Evolutionary conservation across 108 stramenopile genomes (phyloP).

Genomic region (Skeletonema grethae): DNA sequence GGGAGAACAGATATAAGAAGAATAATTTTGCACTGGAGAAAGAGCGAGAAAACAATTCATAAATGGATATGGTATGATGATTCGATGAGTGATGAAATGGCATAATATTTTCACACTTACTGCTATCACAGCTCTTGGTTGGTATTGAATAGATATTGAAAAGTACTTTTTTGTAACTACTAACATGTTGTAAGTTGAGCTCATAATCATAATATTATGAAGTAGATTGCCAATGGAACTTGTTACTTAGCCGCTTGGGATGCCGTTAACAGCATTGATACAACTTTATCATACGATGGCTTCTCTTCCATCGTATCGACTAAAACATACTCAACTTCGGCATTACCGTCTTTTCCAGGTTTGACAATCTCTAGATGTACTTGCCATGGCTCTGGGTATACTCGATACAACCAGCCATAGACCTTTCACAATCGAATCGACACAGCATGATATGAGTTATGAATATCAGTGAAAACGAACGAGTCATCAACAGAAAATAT

Average conservation of each 20-base stretch:
- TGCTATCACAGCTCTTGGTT: not conserved
- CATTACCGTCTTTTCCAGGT: conserved; percentile 33
- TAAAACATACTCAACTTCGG: conserved; percentile 43
- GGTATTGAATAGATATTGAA: not conserved
- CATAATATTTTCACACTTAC: not conserved
- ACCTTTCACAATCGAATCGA: not conserved
- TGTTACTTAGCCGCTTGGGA: conserved; percentile 23
- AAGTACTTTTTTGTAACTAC: conserved; percentile 6
- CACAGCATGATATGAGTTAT: too few species aligned
- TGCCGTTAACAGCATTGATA: conserved; percentile 31
- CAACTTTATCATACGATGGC: conserved; percentile 43
- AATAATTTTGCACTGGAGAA: not conserved
- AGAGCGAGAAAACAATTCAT: not conserved
- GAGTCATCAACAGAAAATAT: conserved; percentile 34
- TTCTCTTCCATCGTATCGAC: conserved; percentile 42
- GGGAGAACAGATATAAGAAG: not conserved
- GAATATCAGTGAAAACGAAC: conserved; percentile 32
- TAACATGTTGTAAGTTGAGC: not conserved
- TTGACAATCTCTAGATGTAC: conserved; percentile 62
- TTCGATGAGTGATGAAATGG: not conserved
- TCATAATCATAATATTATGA: too few species aligned
- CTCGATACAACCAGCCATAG: conserved; percentile 61
- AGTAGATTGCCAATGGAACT: too few species aligned
- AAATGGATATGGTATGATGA: not conserved
- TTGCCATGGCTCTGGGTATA: conserved; percentile 85